Evolutionary conservation across 805 yeast species (phyloP).

Genomic region (Suhomyces sp.): DNA sequence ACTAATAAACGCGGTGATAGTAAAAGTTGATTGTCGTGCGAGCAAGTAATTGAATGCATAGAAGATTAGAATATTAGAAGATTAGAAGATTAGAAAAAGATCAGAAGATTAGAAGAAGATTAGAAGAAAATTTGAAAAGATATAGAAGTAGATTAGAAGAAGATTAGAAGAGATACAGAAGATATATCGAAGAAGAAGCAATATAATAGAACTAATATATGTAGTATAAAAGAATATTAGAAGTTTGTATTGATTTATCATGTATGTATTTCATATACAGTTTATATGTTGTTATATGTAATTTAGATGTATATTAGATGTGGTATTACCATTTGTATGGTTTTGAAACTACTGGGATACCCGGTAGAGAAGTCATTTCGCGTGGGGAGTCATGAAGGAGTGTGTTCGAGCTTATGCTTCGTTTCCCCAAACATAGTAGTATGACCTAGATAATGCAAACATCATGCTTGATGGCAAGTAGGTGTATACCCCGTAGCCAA

Average conservation of each 20-base stretch:
- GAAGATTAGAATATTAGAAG: background rate
- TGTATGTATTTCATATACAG: no score
- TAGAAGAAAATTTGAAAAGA: no score
- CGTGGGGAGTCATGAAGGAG: background rate
- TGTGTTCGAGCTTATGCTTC: constrained; percentile 4
- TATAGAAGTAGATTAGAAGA: no score
- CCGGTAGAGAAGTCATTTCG: background rate
- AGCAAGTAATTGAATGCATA: background rate
- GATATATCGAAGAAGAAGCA: no score
- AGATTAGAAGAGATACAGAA: no score
- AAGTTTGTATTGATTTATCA: no score
- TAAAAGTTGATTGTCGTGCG: background rate
- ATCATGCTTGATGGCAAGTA: constrained; percentile 26
- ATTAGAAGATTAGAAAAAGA: no score
- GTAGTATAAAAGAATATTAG: background rate
- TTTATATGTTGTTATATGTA: background rate
- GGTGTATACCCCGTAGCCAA: constrained; percentile 27
- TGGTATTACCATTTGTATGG: no score
- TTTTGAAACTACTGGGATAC: background rate
- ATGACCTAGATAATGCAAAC: constrained; percentile 28
- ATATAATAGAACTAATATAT: no score
- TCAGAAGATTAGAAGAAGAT: no score
- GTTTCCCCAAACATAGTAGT: constrained; percentile 35
- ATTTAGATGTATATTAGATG: no score
- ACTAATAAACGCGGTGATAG: background rate